Evolutionary conservation across 345 rosid genomes (phyloP).

Genomic region (Salix suchowensis): DNA sequence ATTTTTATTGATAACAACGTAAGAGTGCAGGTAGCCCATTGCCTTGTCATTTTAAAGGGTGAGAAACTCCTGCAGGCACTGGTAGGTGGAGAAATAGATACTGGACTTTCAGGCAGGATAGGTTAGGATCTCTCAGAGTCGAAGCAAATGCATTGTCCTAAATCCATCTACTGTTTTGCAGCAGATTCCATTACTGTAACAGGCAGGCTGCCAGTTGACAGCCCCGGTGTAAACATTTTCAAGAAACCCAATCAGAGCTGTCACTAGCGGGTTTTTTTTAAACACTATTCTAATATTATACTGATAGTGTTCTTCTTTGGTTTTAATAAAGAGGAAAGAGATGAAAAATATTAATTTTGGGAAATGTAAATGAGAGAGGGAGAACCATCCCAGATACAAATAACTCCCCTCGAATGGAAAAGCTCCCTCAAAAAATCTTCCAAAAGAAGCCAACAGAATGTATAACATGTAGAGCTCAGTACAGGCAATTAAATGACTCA

Average conservation of each 20-base stretch:
- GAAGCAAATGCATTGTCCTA: not conserved
- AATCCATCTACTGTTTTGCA: not conserved
- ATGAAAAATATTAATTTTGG: too few relatives aligned
- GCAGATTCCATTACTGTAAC: not conserved
- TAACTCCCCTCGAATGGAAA: constrained; percentile 20
- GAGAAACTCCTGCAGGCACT: not conserved
- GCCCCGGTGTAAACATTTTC: not conserved
- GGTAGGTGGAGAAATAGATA: not conserved
- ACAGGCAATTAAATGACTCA: constrained; percentile 10
- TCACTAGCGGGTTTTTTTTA: too few relatives aligned
- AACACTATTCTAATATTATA: too few relatives aligned
- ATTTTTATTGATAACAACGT: too few relatives aligned
- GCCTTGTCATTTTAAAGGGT: not conserved
- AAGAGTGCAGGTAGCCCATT: not conserved
- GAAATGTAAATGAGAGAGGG: not conserved
- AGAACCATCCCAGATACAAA: constrained; percentile 13
- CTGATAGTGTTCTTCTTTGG: too few relatives aligned
- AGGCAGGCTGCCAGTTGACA: not conserved
- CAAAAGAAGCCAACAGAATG: constrained; percentile 43
- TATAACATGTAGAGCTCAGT: constrained; percentile 13
- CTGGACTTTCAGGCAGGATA: not conserved
- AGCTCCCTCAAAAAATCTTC: constrained; percentile 29
- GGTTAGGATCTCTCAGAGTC: not conserved
- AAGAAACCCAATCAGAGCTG: too few relatives aligned
- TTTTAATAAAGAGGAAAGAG: too few relatives aligned